Percentiles rank a stretch among this genome's conserved stretches.
Conservation (phyloP, 2,329 filamentous ascomycete species). For the Fusarium gaditjirri region DNA sequence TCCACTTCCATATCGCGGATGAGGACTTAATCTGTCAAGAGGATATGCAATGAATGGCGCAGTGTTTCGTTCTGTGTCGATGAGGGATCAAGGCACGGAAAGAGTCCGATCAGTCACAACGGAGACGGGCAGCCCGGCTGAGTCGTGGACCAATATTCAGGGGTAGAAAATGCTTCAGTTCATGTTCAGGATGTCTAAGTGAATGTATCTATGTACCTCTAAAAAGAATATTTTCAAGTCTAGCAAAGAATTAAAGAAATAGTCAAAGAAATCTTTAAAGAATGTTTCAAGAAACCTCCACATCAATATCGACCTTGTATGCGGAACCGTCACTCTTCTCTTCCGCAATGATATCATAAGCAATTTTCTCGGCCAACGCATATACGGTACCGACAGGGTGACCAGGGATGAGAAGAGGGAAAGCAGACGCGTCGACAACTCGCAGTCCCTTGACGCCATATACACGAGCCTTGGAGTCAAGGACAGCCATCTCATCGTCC, state of each 20-base stretch:
- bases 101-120: neutral
- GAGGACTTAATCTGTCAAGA: neutral
- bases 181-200: neutral
- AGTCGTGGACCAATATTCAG: rapidly evolving
- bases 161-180: neutral
- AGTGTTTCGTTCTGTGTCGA: neutral
- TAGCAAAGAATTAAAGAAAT: neutral
- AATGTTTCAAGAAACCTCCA: neutral
- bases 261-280: no score
- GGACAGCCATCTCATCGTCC: slow-evolving; percentile 27
- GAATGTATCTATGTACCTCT: neutral
- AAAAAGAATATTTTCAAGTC: neutral
- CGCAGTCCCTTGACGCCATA: slow-evolving; percentile 28
- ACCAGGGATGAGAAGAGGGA: slow-evolving; percentile 29
- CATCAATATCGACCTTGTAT: neutral
- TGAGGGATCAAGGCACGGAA: no score
- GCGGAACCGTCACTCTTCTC: neutral
- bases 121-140: neutral
- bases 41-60: rapidly evolving
- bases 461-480: slow-evolving; percentile 31
- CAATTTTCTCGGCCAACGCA: slow-evolving; percentile 37
- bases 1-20: neutral
- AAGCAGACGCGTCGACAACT: slow-evolving; percentile 29
- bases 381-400: slow-evolving; percentile 30
- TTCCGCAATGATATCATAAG: slow-evolving; percentile 20